Conservation (phyloP, 441 rosid genomes). For the Capsella rubella region DNA sequence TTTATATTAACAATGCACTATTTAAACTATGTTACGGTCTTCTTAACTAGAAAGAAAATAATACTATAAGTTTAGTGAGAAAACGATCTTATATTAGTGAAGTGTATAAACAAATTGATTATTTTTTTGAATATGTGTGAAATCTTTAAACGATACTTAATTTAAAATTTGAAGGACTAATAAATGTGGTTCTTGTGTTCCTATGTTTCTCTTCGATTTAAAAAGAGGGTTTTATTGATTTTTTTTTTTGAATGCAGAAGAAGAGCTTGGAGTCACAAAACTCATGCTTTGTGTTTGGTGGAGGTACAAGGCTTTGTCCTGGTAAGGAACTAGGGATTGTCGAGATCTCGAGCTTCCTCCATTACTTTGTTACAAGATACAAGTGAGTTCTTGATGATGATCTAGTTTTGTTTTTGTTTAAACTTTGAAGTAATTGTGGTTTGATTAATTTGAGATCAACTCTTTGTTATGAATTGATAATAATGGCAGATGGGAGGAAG, state of each 20-base stretch:
- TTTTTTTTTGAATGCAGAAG: constrained; percentile 48
- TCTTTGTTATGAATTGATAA: not conserved
- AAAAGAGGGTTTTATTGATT: not conserved
- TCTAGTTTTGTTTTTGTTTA: not conserved
- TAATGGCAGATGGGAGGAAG: constrained; percentile 84
- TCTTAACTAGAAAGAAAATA: not conserved
- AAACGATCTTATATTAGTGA: not conserved
- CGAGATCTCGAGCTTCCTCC: constrained; percentile 85
- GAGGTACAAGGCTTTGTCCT: constrained; percentile 85
- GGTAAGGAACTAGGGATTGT: constrained; percentile 90
- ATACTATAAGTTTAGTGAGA: not conserved
- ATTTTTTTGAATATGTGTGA: not conserved
- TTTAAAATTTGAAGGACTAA: not conserved
- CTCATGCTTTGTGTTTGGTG: constrained; percentile 73
- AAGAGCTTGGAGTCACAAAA: constrained; percentile 65
- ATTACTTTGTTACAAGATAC: constrained; percentile 78
- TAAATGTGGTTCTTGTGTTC: not conserved
- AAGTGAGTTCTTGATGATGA: constrained; percentile 49
- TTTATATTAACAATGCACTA: not conserved
- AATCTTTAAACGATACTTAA: not conserved
- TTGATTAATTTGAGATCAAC: not conserved
- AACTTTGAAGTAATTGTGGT: not conserved
- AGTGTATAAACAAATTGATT: not conserved
- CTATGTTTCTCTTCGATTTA: not conserved
- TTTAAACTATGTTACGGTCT: too few species aligned